A percentile compares a stretch with the other conserved stretches of the same genome.
phyloP scores from a whole-genome alignment of 768 basidiomycete species.

The Russula lepida region DNA sequence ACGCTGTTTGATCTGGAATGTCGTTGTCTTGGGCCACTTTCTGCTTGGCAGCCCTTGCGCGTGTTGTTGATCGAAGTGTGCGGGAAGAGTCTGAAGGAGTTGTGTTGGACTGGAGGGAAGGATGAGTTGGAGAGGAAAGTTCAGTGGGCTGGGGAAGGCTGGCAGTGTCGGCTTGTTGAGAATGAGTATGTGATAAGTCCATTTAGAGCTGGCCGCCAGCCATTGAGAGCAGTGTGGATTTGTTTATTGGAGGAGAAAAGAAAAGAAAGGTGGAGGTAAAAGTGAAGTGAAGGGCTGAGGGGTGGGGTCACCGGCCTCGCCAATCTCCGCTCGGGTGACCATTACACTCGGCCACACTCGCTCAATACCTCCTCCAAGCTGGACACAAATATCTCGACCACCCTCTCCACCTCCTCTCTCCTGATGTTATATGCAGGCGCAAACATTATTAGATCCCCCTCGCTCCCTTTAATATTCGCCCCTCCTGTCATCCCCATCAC shows the following conservation, averaged over 20 bases:
- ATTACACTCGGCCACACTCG: not conserved
- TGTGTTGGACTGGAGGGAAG: conserved; percentile 28
- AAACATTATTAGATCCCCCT: conserved; percentile 67
- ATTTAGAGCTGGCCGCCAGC: conserved; percentile 85
- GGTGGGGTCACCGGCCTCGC: conserved; percentile 8
- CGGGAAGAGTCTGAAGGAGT: conserved; percentile 41
- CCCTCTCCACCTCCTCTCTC: conserved; percentile 55
- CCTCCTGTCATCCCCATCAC: conserved; percentile 71
- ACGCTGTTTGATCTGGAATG: conserved; percentile 17
- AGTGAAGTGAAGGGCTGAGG: conserved; percentile 7
- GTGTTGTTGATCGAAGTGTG: conserved; percentile 60
- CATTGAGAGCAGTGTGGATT: conserved; percentile 45
- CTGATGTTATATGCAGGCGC: conserved; percentile 78
- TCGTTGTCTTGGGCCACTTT: conserved; percentile 26
- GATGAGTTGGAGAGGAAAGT: conserved; percentile 36
- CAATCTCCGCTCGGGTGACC: conserved; percentile 14
- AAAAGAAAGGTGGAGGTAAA: not conserved
- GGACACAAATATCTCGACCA: conserved; percentile 56
- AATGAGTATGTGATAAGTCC: conserved; percentile 74
- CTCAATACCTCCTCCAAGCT: conserved; percentile 57
- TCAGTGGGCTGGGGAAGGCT: conserved; percentile 29
- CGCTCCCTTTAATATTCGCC: conserved; percentile 56
- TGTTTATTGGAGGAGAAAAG: not conserved
- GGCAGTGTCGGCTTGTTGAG: conserved; percentile 55
- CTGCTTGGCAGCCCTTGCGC: conserved; percentile 25